Percentiles rank a stretch among this genome's conserved stretches.
phyloP scores from a whole-genome alignment of 257 asterid species.

The Petunia axillaris region DNA sequence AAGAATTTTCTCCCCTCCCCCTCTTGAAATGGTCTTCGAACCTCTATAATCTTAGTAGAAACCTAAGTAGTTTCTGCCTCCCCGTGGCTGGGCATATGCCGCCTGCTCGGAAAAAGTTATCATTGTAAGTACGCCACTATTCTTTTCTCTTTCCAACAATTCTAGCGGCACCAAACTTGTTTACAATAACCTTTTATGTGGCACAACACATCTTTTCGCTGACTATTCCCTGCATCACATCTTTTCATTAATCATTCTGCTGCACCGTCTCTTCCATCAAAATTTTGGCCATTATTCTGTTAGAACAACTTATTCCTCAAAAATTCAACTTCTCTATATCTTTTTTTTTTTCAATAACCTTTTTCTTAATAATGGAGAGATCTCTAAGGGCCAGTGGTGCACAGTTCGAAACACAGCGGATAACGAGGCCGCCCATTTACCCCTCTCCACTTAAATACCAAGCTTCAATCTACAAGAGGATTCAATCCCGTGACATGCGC shows the following conservation, averaged over 20 bases:
- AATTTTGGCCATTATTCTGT: neutral
- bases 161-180: neutral
- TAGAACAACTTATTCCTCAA: neutral
- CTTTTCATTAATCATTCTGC: neutral
- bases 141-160: neutral
- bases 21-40: neutral
- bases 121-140: neutral
- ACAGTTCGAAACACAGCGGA: no score
- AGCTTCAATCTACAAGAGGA: no score
- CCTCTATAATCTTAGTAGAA: neutral
- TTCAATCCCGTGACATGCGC: no score
- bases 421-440: no score
- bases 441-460: no score
- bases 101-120: neutral
- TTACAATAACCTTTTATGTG: conserved; percentile 1
- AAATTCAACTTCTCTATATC: neutral
- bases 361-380: no score
- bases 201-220: neutral
- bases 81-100: neutral
- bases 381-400: no score
- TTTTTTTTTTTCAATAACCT: no score
- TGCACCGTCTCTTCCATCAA: neutral
- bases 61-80: neutral
- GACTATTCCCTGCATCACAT: neutral
- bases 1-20: neutral